Conservation (phyloP, 2,329 filamentous ascomycete genomes). For the Colletotrichum aenigma region DNA sequence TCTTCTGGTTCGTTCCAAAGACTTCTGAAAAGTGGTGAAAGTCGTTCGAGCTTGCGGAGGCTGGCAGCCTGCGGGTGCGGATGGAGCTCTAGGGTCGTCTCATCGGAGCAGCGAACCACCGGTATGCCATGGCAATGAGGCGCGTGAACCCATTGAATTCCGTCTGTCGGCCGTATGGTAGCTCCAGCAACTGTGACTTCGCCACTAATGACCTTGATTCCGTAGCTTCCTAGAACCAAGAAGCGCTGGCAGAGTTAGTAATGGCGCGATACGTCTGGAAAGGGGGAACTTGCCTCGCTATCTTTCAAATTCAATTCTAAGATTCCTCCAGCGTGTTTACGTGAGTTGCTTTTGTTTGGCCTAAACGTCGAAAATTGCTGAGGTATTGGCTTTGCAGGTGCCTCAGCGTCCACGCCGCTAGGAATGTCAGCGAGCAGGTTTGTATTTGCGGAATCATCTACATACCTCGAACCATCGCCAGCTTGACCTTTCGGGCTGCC, state of each 20-base stretch:
- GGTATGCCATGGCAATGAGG: conserved; percentile 74
- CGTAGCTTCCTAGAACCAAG: conserved; percentile 71
- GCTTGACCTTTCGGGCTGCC: neutral
- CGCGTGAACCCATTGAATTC: conserved; percentile 63
- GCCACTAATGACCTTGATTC: conserved; percentile 65
- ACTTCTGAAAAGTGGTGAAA: conserved; percentile 70
- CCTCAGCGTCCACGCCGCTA: neutral
- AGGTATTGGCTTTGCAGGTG: neutral
- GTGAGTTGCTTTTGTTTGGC: conserved; percentile 47
- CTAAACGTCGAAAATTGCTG: conserved; percentile 50
- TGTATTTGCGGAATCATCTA: neutral
- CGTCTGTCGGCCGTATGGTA: conserved; percentile 54
- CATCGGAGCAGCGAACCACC: conserved; percentile 60
- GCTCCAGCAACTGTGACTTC: conserved; percentile 70
- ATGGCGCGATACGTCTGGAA: neutral
- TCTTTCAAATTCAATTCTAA: conserved; percentile 47
- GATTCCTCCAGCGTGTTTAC: conserved; percentile 40
- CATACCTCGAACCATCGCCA: neutral
- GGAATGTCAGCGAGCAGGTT: neutral
- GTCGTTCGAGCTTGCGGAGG: conserved; percentile 56
- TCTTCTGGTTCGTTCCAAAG: conserved; percentile 63
- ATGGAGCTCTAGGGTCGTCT: conserved; percentile 58
- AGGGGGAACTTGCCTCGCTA: conserved; percentile 47
- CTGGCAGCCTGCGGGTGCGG: conserved; percentile 53
- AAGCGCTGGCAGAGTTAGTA: conserved; percentile 53